A percentile compares a stretch with the other conserved stretches of the same genome.
phyloP scores from a whole-genome alignment of 2,329 filamentous ascomycete genomes.

The Periconia digitata region DNA sequence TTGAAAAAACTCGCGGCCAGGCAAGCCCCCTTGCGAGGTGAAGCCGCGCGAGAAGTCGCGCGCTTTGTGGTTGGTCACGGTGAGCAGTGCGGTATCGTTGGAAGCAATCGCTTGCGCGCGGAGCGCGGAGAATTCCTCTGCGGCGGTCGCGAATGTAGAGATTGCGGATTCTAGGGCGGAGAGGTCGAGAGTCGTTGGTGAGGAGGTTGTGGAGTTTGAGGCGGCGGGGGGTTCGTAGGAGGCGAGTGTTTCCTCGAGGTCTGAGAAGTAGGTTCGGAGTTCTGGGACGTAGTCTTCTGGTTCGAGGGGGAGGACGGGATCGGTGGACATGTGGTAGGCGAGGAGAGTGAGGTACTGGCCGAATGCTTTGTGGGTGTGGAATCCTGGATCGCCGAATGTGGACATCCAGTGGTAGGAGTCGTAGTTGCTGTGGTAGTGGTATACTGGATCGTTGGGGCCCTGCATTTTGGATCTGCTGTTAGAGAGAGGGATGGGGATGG shows the following conservation, averaged over 20 bases:
- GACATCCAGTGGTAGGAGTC: constrained; percentile 56
- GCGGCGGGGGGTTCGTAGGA: too few relatives aligned
- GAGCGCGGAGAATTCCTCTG: constrained; percentile 30
- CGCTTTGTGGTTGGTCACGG: constrained; percentile 48
- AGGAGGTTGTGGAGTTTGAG: constrained; percentile 15
- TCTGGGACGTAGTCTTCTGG: constrained; percentile 43
- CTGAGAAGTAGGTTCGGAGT: constrained; percentile 39
- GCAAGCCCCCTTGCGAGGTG: constrained; percentile 49
- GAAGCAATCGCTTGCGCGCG: constrained; percentile 30
- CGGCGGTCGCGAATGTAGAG: constrained; percentile 35
- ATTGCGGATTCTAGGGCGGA: constrained; percentile 39
- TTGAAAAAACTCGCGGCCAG: constrained; percentile 49
- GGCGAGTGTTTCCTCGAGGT: constrained; percentile 33
- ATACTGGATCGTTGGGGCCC: constrained; percentile 44
- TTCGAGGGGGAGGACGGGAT: constrained; percentile 44
- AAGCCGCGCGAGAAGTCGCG: constrained; percentile 51
- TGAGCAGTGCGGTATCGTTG: constrained; percentile 31
- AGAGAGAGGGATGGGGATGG: too few relatives aligned
- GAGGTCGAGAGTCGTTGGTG: constrained; percentile 36
- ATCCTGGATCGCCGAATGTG: constrained; percentile 54
- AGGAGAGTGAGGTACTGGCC: constrained; percentile 51
- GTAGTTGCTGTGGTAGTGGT: constrained; percentile 53
- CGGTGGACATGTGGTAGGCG: constrained; percentile 45
- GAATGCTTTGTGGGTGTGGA: constrained; percentile 52
- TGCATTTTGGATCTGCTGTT: too few relatives aligned